Conservation (phyloP, 805 yeast species). For the Ogataea polymorpha region DNA sequence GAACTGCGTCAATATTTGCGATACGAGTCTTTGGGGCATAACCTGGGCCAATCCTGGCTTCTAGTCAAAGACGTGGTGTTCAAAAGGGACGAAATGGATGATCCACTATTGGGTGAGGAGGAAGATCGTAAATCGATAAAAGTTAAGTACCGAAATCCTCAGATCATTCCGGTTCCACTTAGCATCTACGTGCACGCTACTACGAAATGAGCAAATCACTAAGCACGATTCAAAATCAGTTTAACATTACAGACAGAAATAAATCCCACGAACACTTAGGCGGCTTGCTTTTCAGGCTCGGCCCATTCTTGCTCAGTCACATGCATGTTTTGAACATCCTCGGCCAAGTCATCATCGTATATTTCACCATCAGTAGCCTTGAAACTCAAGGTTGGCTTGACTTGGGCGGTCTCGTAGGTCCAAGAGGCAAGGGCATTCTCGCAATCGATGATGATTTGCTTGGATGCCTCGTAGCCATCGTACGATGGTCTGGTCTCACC, state of each 20-base stretch:
- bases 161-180: conserved; percentile 20
- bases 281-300: conserved; percentile 28
- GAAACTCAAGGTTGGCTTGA: conserved; percentile 75
- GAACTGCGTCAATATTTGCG: conserved; percentile 11
- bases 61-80: conserved; percentile 18
- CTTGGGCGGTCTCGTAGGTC: conserved; percentile 81
- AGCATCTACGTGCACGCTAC: conserved; percentile 26
- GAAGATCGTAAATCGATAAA: conserved; percentile 13
- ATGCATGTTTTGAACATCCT: conserved; percentile 46
- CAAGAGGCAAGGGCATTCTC: conserved; percentile 80
- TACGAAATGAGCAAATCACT: background rate
- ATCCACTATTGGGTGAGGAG: background rate
- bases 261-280: conserved; percentile 19
- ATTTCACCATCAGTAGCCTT: conserved; percentile 43
- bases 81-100: conserved; percentile 1
- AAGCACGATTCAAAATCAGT: conserved; percentile 6
- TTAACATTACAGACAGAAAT: conserved; percentile 15
- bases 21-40: conserved; percentile 1
- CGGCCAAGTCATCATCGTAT: conserved; percentile 52
- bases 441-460: conserved; percentile 82
- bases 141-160: conserved; percentile 19
- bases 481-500: conserved; percentile 90
- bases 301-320: conserved; percentile 42
- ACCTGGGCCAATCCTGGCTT: conserved; percentile 15
- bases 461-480: conserved; percentile 85